These are phyloP conservation scores for Amanita polypyramis DNA, from an alignment of 768 basidiomycete species.

Conservation along the genomic window DNA sequence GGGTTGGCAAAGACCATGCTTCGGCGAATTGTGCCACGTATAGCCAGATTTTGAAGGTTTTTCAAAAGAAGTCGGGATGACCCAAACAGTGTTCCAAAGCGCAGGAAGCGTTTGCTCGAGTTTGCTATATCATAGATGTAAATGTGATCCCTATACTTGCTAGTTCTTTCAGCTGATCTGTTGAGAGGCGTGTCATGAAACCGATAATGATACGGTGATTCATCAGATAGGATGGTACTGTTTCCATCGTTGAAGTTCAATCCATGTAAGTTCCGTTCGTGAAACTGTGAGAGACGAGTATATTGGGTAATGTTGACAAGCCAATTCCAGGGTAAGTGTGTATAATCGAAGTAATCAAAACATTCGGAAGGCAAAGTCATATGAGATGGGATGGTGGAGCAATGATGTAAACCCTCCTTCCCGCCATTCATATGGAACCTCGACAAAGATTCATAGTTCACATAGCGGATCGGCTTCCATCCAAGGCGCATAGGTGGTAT, in stretches of 20 bases:
- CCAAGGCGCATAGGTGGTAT: constrained; percentile 70
- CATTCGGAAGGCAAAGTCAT: constrained; percentile 44
- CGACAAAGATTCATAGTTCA: constrained; percentile 38
- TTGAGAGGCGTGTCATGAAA: constrained; percentile 38
- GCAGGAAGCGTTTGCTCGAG: constrained; percentile 40
- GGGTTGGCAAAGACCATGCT: constrained; percentile 50
- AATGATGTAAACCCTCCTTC: constrained; percentile 44
- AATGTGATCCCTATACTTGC: constrained; percentile 34
- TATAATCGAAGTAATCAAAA: constrained; percentile 46
- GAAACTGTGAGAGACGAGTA: constrained; percentile 27
- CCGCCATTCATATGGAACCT: constrained; percentile 34
- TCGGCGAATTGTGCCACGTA: constrained; percentile 38
- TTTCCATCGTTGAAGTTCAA: constrained; percentile 30
- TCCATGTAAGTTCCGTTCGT: constrained; percentile 37
- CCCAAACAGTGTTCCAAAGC: constrained; percentile 70
- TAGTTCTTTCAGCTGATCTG: constrained; percentile 10
- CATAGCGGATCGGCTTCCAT: constrained; percentile 46
- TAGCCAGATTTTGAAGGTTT: constrained; percentile 23
- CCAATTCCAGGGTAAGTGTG: constrained; percentile 61
- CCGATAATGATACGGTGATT: constrained; percentile 49
- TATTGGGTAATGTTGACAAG: constrained; percentile 44
- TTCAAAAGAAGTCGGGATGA: constrained; percentile 55
- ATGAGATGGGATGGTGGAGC: constrained; percentile 25
- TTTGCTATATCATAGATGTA: constrained; percentile 31
- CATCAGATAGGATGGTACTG: constrained; percentile 40